phyloP scores from a whole-genome alignment of 2,329 filamentous ascomycete species.

The Sordariomycetes sp. region DNA sequence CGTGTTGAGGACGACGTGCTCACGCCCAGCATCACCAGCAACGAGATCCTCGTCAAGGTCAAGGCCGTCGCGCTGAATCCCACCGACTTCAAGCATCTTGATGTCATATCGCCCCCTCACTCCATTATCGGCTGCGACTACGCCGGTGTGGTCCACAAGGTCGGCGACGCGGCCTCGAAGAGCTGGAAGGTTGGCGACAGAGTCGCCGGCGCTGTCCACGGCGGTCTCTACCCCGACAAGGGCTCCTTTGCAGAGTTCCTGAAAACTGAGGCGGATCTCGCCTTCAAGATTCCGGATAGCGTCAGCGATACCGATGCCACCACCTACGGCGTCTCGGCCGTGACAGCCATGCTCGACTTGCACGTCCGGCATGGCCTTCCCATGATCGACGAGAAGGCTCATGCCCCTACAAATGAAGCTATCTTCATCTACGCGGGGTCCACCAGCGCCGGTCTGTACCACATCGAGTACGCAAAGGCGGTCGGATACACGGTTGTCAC shows the following conservation, averaged over 20 bases:
- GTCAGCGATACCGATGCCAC: conserved; percentile 12
- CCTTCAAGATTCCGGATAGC: conserved; percentile 13
- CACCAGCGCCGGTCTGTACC: conserved; percentile 33
- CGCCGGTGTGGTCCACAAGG: conserved; percentile 19
- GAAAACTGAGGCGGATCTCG: conserved; percentile 12
- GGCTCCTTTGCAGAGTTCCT: conserved; percentile 17
- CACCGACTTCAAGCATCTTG: conserved; percentile 19
- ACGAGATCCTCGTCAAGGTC: conserved; percentile 17
- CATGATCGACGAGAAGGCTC: conserved; percentile 4
- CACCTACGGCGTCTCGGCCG: conserved; percentile 17
- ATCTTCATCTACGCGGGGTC: conserved; percentile 40
- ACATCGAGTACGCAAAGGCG: conserved; percentile 32
- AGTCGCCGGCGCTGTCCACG: conserved; percentile 13
- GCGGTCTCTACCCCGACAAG: conserved; percentile 12
- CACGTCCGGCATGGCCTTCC: conserved; percentile 13
- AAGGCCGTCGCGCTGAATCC: conserved; percentile 20
- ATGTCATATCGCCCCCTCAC: conserved; percentile 14
- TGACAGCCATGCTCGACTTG: conserved; percentile 15
- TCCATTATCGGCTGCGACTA: conserved; percentile 19
- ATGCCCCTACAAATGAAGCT: conserved; percentile 12
- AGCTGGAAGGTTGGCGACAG: conserved; percentile 11
- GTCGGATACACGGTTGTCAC: conserved; percentile 34
- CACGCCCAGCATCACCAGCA: conserved; percentile 6
- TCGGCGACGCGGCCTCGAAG: conserved; percentile 11
- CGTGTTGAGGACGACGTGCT: conserved; percentile 2